Base-by-base conservation (phyloP, 129 eudicot species). In the Helianthus tuberosus region DNA sequence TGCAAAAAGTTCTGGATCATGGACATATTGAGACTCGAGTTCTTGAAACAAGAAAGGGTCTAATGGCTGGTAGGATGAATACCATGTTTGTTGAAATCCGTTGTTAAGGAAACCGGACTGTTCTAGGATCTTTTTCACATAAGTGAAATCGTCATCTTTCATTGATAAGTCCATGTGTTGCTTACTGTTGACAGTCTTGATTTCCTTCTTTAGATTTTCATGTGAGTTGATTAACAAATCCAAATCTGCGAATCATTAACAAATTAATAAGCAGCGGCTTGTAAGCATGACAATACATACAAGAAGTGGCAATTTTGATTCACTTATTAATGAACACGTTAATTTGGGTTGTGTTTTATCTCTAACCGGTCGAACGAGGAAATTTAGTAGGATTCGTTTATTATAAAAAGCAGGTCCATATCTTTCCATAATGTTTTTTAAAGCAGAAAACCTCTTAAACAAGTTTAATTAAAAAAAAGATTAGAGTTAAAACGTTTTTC, bases 71-170 rank as follows among this genome's bases (percentile, higher is more conserved):
- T 83, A 78, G 3, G 69, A 53, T 5, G 85, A 66, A 72, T 77
- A 68, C 91, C 96, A 85, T 43, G 75, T 68, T 64, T 16, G 75
- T 4, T 70, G 52, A 11, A 80, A 74, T 49, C 83, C 90, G n/a
- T 81, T 82, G 1, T 20, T 50, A 3, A 58, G 63, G 65, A 93
- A 80, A 46, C 93, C 96, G 27, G 94, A 86, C 14, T 57, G 72
- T 64, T 90, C 85, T 60, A 93, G 88, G 73, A 93, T 53, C 59
- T 71, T 75, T 66, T 84, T 90, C 80, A 88, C 91, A 14, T 86
- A 93, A 39, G 80, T n/a, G 59, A 85, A 79, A 74, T 88, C 91
- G 8, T 83, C 81, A 35, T 84, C 77, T 17, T 78, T 52, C 55
- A 27, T 73, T 68, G 73, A 54, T 35, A 63, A 60, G 47, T 20